Conservation (phyloP, 1,139 yeast species). For the Saccharomyces hybrid region DNA sequence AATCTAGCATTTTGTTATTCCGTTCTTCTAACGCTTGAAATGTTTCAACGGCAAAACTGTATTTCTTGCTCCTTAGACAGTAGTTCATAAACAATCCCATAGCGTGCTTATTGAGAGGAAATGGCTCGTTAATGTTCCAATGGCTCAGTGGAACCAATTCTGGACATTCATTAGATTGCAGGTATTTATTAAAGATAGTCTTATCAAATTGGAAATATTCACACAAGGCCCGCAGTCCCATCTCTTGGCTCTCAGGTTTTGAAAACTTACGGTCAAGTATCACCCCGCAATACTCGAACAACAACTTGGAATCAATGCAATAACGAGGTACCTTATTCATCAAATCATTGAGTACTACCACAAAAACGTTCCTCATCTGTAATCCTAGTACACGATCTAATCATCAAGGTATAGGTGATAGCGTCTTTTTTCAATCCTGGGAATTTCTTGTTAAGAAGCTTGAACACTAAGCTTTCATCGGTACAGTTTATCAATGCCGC, state of each 20-base stretch:
- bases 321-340: constrained; percentile 16
- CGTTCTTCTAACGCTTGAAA: constrained; percentile 8
- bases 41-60: constrained; percentile 12
- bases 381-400: constrained; percentile 19
- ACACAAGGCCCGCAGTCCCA: constrained; percentile 12
- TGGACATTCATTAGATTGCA: constrained; percentile 10
- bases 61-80: constrained; percentile 13
- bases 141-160: constrained; percentile 8
- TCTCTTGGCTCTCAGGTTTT: constrained; percentile 4
- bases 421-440: constrained; percentile 17
- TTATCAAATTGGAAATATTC: constrained; percentile 16
- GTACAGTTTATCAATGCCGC: constrained; percentile 26
- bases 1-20: constrained; percentile 12
- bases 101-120: constrained; percentile 13
- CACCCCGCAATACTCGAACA: constrained; percentile 23
- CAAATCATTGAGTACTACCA: constrained; percentile 15
- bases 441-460: constrained; percentile 17
- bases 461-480: constrained; percentile 20
- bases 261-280: constrained; percentile 12
- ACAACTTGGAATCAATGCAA: constrained; percentile 17
- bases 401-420: constrained; percentile 21
- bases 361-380: constrained; percentile 17
- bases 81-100: constrained; percentile 19
- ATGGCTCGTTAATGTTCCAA: constrained; percentile 17
- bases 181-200: constrained; percentile 3